phyloP scores from a whole-genome alignment of 345 rosid genomes.

The Pelargonium nanum region DNA sequence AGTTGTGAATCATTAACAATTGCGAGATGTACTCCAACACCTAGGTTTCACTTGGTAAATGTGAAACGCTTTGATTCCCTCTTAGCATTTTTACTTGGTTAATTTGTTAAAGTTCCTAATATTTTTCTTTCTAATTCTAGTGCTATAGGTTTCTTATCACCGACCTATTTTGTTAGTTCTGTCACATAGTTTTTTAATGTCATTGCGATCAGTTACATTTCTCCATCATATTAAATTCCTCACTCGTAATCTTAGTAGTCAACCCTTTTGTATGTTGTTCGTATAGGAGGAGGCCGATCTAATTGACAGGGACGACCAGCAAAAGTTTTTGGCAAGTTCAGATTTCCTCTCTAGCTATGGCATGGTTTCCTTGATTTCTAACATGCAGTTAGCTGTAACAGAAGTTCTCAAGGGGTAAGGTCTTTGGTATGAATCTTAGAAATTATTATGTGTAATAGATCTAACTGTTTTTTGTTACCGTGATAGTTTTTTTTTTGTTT shows the following conservation, averaged over 20 bases:
- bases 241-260: background rate
- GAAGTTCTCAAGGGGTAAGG: slow-evolving; percentile 73
- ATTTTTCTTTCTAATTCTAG: no score
- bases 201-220: no score
- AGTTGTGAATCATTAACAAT: no score
- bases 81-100: no score
- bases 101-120: no score
- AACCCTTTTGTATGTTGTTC: slow-evolving; percentile 4
- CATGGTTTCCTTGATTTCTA: slow-evolving; percentile 38
- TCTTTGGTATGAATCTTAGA: background rate
- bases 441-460: background rate
- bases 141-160: no score
- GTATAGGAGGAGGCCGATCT: slow-evolving; percentile 68
- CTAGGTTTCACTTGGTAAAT: no score
- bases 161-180: no score
- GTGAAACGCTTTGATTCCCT: no score
- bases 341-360: slow-evolving; percentile 76
- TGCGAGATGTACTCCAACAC: no score
- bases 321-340: slow-evolving; percentile 62
- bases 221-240: background rate
- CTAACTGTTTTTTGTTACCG: background rate
- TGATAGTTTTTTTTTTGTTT: background rate
- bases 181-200: no score
- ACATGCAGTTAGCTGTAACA: slow-evolving; percentile 51
- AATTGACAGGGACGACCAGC: slow-evolving; percentile 62